Evolutionary conservation across 495 filamentous ascomycete genomes (phyloP).

Genomic region (Penicillium canariense): DNA sequence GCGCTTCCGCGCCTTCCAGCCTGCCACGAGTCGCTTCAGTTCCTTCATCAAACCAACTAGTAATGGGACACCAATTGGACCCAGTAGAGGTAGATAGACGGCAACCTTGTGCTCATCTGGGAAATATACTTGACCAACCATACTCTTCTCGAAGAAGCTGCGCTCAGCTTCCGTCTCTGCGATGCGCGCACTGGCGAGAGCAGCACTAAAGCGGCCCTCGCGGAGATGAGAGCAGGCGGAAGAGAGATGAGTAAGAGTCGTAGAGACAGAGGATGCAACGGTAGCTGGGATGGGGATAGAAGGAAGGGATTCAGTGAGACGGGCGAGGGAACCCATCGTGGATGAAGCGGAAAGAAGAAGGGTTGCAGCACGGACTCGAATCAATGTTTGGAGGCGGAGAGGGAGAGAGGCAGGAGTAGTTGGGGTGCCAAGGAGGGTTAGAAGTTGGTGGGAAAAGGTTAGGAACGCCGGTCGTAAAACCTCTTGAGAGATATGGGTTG

Average conservation of each 20-base stretch:
- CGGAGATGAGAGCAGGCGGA: conserved; percentile 72
- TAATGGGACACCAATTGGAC: conserved; percentile 88
- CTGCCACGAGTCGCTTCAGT: conserved; percentile 52
- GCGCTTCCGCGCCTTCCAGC: conserved; percentile 34
- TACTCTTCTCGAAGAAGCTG: conserved; percentile 97
- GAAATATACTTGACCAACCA: conserved; percentile 98
- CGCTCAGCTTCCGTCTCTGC: conserved; percentile 88
- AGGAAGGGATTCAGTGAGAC: conserved; percentile 77
- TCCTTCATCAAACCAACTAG: conserved; percentile 82
- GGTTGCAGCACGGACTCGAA: conserved; percentile 80
- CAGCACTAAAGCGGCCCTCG: conserved; percentile 61
- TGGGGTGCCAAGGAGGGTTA: conserved; percentile 85
- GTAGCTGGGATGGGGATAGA: conserved; percentile 86
- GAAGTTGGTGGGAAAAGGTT: conserved; percentile 88
- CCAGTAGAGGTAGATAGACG: conserved; percentile 87
- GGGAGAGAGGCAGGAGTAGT: conserved; percentile 75
- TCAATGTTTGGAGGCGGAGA: conserved; percentile 78
- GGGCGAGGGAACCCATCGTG: conserved; percentile 87
- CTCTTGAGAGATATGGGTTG: conserved; percentile 49
- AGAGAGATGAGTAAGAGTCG: conserved; percentile 72
- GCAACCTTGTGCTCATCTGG: conserved; percentile 99
- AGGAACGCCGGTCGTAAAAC: conserved; percentile 75
- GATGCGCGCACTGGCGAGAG: conserved; percentile 73
- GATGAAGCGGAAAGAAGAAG: conserved; percentile 87
- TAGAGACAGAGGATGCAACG: conserved; percentile 80